A percentile compares a stretch with the other conserved stretches of the same genome.
These are phyloP conservation scores for Volvox carteri DNA, from an alignment of 163 green algal species.

Conservation along the genomic window DNA sequence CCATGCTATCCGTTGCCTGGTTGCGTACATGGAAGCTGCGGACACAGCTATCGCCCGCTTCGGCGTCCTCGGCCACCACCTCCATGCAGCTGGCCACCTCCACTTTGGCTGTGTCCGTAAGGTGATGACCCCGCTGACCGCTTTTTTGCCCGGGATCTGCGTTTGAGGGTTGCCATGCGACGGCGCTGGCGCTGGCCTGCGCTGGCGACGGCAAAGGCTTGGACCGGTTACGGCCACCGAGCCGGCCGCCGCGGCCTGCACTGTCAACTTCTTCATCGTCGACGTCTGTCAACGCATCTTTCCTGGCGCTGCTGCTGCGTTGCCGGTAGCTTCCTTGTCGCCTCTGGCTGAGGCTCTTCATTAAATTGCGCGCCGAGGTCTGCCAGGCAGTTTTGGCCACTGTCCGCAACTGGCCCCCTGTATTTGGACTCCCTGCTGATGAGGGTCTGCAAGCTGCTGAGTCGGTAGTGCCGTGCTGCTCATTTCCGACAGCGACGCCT, in stretches of 20 bases:
- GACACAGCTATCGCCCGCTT: constrained; percentile 15
- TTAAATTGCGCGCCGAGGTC: constrained; percentile 16
- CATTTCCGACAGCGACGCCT: not conserved
- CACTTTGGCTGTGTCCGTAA: not conserved
- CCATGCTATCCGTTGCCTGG: constrained; percentile 25
- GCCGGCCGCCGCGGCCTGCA: not conserved
- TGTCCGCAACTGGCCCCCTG: constrained; percentile 2
- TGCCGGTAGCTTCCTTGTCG: constrained; percentile 13
- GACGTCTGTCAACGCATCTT: not conserved
- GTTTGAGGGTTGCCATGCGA: constrained; percentile 2
- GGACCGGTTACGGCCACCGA: not conserved
- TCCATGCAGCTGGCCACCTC: not conserved
- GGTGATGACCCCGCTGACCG: not conserved
- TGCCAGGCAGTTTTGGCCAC: constrained; percentile 43
- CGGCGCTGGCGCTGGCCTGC: not conserved
- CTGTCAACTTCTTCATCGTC: constrained; percentile 12
- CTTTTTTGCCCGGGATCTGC: not conserved
- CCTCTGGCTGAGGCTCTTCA: constrained; percentile 24
- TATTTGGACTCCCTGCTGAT: not conserved
- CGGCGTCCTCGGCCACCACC: not conserved
- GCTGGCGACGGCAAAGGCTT: not conserved
- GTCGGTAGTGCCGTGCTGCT: not conserved
- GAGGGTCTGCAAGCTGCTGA: not conserved
- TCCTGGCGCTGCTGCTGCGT: not conserved
- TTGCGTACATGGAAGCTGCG: constrained; percentile 23